Evolutionary conservation across 1,139 yeast genomes (phyloP).

Genomic region (Lodderomyces elongisporus): DNA sequence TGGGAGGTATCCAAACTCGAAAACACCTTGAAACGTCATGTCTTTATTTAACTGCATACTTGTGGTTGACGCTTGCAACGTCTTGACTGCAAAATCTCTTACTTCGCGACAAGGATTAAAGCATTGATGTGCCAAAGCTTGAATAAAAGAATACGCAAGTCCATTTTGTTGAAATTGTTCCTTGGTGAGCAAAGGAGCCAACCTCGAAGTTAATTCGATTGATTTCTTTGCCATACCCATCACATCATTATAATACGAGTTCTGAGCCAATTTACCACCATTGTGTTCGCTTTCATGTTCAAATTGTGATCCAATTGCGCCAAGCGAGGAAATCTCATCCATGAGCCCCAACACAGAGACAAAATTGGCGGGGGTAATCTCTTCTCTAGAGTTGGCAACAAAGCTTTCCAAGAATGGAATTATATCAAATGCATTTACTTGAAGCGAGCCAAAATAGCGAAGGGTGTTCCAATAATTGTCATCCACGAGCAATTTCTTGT

Average conservation of each 20-base stretch:
- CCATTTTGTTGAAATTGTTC: slow-evolving; percentile 26
- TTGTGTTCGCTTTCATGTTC: slow-evolving; percentile 52
- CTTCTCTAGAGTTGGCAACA: slow-evolving; percentile 31
- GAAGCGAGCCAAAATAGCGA: slow-evolving; percentile 53
- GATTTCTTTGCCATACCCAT: slow-evolving; percentile 59
- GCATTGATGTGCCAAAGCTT: slow-evolving; percentile 84
- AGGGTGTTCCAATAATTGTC: slow-evolving; percentile 64
- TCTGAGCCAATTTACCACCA: slow-evolving; percentile 16
- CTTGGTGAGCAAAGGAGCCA: slow-evolving; percentile 29
- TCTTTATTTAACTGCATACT: slow-evolving; percentile 21
- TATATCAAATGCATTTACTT: slow-evolving; percentile 45
- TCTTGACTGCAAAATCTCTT: slow-evolving; percentile 56
- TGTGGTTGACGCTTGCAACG: slow-evolving; percentile 47
- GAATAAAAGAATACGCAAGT: slow-evolving; percentile 57
- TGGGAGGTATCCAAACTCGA: slow-evolving; percentile 74
- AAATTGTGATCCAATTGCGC: slow-evolving; percentile 74
- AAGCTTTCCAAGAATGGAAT: slow-evolving; percentile 46
- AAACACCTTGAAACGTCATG: slow-evolving; percentile 49
- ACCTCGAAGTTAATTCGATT: slow-evolving; percentile 52
- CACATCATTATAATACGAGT: slow-evolving; percentile 45
- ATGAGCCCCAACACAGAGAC: slow-evolving; percentile 63
- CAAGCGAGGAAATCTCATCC: slow-evolving; percentile 78
- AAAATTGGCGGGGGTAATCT: slow-evolving; percentile 47
- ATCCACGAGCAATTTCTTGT: slow-evolving; percentile 31
- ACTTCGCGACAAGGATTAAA: slow-evolving; percentile 81